Evolutionary conservation across 2,329 filamentous ascomycete genomes (phyloP), one percentile per base, ranked within the genome.

Genomic region (Tympanopsis confertula): DNA sequence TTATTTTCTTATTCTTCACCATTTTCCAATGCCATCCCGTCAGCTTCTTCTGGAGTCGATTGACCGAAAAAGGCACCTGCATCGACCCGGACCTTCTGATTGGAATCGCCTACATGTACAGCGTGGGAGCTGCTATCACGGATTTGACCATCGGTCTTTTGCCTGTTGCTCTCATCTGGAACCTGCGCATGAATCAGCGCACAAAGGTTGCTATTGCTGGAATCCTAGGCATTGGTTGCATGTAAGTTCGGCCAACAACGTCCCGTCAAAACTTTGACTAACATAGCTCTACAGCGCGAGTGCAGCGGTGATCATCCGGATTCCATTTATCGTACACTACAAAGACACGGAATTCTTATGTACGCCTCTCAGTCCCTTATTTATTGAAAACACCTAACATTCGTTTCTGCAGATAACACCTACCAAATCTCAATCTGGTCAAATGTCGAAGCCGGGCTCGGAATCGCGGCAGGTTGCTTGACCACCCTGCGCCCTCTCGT

Each of bases 21-120:
- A 55, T 66, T 13, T 61, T 74, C 35, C 69, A 74, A 50, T 75
- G 71, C 47, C 52, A 51, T n/a, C 69, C 70, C 36, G 59, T 70
- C 7, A 52, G 53, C 3, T 61, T 60, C 36, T 74, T 71, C 48
- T 75, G 71, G 71, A 54, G 57, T 19, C 40, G 18, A 5, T 46
- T 59, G 12, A 15, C 10, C 15, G 12, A 33, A 49, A 58, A 37
- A 60, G 56, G 54, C 14, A 57, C 55, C 19, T 71, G 67, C 42
- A 45, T 70, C 35, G 43, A 51, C 18, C 52, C 55, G 17, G 7
- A 17, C 10, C 10, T 33, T 10, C 30, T 33, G 10, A 13, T 33
- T 13, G 30, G 7, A 7, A 33, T 33, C 15, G 30, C 30, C 10
- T 33, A 33, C 17, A 10, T 33, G 12, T 33, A 33, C 30, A 33